phyloP scores from a whole-genome alignment of 768 basidiomycete genomes.

The Mycena amicta region DNA sequence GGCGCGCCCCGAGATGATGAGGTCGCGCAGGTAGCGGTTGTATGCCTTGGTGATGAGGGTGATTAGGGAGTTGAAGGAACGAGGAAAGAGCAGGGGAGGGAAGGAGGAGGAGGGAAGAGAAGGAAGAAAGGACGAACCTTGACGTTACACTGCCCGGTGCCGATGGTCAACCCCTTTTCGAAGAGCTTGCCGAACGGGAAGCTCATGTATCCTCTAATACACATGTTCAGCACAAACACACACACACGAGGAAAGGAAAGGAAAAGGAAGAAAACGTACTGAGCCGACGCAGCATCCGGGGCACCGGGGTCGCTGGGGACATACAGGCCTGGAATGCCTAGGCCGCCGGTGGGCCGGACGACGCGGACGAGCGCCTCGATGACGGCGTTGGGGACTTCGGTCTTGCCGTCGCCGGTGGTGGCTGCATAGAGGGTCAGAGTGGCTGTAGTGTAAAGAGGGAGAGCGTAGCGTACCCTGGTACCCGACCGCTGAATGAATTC shows the following conservation, averaged over 20 bases:
- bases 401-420: slow-evolving; percentile 53
- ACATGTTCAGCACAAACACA: not conserved
- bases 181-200: slow-evolving; percentile 58
- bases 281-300: slow-evolving; percentile 51
- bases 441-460: slow-evolving; percentile 13
- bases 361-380: slow-evolving; percentile 54
- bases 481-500: slow-evolving; percentile 53
- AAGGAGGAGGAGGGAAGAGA: not conserved
- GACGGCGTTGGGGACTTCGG: slow-evolving; percentile 57
- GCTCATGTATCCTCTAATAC: slow-evolving; percentile 47
- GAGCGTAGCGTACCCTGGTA: slow-evolving; percentile 48
- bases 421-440: slow-evolving; percentile 33
- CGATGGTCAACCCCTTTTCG: slow-evolving; percentile 56
- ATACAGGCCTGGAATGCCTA: slow-evolving; percentile 61
- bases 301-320: slow-evolving; percentile 61
- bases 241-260: not conserved
- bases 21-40: slow-evolving; percentile 55
- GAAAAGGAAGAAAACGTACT: slow-evolving; percentile 31
- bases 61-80: not conserved
- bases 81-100: no score
- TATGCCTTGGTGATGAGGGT: slow-evolving; percentile 37
- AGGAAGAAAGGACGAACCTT: slow-evolving; percentile 37
- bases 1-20: slow-evolving; percentile 55
- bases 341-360: slow-evolving; percentile 55
- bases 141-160: slow-evolving; percentile 60